A percentile compares a stretch with the other conserved stretches of the same genome.
Conservation (phyloP, 768 basidiomycete genomes). For the Serendipita sp. region DNA sequence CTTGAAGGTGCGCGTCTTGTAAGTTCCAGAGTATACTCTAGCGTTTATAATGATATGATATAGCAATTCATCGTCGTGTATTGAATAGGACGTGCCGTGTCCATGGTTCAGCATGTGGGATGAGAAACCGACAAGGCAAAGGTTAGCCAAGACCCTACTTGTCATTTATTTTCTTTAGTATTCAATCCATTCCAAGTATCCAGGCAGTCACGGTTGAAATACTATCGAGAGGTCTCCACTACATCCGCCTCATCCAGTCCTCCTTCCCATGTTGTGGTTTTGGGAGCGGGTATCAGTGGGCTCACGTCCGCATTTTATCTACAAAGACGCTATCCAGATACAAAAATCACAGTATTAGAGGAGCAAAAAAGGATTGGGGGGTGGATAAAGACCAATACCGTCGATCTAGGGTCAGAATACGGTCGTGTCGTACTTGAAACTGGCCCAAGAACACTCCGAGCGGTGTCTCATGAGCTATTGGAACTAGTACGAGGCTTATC, state of each 20-base stretch:
- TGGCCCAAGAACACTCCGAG: constrained; percentile 76
- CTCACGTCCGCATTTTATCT: constrained; percentile 70
- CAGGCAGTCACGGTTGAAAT: not conserved
- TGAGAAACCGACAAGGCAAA: no score
- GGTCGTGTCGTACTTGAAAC: constrained; percentile 52
- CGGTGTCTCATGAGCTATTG: constrained; percentile 53
- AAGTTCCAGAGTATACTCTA: no score
- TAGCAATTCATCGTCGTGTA: no score
- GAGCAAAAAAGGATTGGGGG: constrained; percentile 52
- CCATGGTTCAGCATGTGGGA: no score
- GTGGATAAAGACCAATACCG: constrained; percentile 58
- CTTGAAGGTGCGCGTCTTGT: no score
- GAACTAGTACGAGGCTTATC: constrained; percentile 45
- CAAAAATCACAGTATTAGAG: constrained; percentile 55
- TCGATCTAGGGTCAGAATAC: constrained; percentile 24
- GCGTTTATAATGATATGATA: no score
- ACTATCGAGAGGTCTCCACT: not conserved
- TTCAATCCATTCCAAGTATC: no score
- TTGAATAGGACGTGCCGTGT: no score
- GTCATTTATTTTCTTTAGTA: no score
- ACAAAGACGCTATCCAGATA: constrained; percentile 40
- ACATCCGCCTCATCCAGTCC: not conserved
- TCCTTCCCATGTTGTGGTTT: constrained; percentile 31
- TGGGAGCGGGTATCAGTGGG: constrained; percentile 72
- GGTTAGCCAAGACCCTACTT: no score